phyloP scores from a whole-genome alignment of 768 basidiomycete species.

The Agaricus subrufescens region DNA sequence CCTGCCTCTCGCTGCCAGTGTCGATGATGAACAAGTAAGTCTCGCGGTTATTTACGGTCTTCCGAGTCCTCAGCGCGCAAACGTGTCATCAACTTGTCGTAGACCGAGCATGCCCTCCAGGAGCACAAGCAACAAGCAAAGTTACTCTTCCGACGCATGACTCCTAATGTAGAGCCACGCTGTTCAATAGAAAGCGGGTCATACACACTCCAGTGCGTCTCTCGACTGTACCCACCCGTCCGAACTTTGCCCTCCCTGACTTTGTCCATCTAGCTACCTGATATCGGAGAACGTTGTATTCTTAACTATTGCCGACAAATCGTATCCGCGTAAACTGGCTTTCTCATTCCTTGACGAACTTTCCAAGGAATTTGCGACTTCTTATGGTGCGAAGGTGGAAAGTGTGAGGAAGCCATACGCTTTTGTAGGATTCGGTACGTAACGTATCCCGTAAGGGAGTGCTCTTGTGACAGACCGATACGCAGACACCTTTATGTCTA shows the following conservation, averaged over 20 bases:
- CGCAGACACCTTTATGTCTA: conserved; percentile 97
- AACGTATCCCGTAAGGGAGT: background rate
- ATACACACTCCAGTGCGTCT: conserved; percentile 89
- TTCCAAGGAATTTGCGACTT: conserved; percentile 90
- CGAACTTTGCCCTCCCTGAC: background rate
- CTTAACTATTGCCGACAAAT: conserved; percentile 92
- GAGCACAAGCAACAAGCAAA: conserved; percentile 99
- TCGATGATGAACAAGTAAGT: conserved; percentile 92
- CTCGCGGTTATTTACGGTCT: background rate
- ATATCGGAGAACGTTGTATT: conserved; percentile 93
- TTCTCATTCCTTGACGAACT: conserved; percentile 98
- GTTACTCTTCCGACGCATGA: conserved; percentile 91
- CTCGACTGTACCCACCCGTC: background rate
- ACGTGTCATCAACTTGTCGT: conserved; percentile 21
- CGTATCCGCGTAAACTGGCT: conserved; percentile 93
- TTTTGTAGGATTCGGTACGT: conserved; percentile 94
- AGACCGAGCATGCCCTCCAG: conserved; percentile 92
- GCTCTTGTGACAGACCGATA: conserved; percentile 3
- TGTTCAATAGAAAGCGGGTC: conserved; percentile 96
- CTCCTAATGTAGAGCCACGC: conserved; percentile 88
- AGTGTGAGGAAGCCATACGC: conserved; percentile 95
- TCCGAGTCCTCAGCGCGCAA: conserved; percentile 16
- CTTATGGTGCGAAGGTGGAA: conserved; percentile 93
- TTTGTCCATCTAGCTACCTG: conserved; percentile 66
- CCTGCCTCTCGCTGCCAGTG: conserved; percentile 89